These are phyloP conservation scores for Porphyrellus cyaneotinctus DNA, from an alignment of 768 basidiomycete genomes.

Conservation along the genomic window DNA sequence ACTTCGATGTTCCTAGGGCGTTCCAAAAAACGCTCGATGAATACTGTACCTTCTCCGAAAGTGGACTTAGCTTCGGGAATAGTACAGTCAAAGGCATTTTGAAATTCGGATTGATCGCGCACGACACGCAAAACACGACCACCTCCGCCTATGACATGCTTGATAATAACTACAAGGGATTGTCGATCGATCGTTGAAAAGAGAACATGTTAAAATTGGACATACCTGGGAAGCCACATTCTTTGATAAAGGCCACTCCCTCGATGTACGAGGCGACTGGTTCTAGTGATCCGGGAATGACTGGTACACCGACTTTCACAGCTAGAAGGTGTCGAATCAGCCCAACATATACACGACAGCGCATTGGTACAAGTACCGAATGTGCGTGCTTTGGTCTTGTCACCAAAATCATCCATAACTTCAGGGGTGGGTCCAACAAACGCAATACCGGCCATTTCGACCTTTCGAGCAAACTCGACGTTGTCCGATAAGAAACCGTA, in stretches of 20 bases:
- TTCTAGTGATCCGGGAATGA: constrained; percentile 98
- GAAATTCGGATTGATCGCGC: constrained; percentile 87
- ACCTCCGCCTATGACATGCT: constrained; percentile 98
- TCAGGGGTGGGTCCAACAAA: constrained; percentile 96
- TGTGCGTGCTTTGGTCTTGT: constrained; percentile 96
- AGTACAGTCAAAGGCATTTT: constrained; percentile 84
- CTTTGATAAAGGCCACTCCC: constrained; percentile 85
- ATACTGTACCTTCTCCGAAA: constrained; percentile 98
- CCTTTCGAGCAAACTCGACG: constrained; percentile 93
- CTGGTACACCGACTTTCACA: constrained; percentile 87
- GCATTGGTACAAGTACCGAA: constrained; percentile 50
- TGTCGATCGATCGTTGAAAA: constrained; percentile 4
- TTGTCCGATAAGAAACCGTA: constrained; percentile 99
- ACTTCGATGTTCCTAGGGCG: constrained; percentile 98
- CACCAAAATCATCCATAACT: constrained; percentile 95
- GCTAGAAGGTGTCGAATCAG: constrained; percentile 43
- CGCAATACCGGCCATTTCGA: constrained; percentile 94
- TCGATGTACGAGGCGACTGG: constrained; percentile 77
- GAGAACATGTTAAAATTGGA: background rate
- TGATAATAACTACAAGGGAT: constrained; percentile 80
- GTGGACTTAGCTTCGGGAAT: constrained; percentile 94
- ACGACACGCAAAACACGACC: constrained; percentile 99
- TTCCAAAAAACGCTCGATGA: constrained; percentile 97
- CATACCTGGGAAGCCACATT: constrained; percentile 90
- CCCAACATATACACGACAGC: background rate